Evolutionary conservation across 2,329 filamentous ascomycete species (phyloP), one percentile per base, ranked within the genome.

Genomic region (Botryotinia calthae): DNA sequence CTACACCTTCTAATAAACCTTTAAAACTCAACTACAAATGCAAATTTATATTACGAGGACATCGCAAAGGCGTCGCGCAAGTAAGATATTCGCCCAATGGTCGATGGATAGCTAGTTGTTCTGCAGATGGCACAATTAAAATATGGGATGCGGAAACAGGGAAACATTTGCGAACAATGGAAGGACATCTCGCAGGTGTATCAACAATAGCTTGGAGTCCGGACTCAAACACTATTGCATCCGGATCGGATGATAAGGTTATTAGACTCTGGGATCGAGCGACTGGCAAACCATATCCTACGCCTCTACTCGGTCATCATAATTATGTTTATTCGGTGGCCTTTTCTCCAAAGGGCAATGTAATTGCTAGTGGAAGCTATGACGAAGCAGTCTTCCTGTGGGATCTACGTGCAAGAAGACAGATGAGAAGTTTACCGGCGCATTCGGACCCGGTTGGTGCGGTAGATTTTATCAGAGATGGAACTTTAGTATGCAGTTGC

Each of bases 271-370:
- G 96, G 96, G 93, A 98, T 79, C 84, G 89, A 12, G 86, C 89
- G 28, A 91, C 89, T 34, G 87, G 87, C 0, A 83, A 86, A 12
- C 87, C 87, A 22, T 86, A 86, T 73, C 83, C 82, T 46, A 79
- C 76, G 46, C 87, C 89, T 8, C 85, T 98, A 76, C 86, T 92
- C 37, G 95, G 96, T 3, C 96, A 99, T 79, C 94, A 98, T 82
- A 98, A 97, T 82, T 98, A 98, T 82, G 91, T 99, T 46, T 97
- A 97, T 83, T 94, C 92, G 68, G 86, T 99, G 48, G 94, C 95
- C 9, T 98, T 98, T 82, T 95, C 93, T n/a, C 96, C 96, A 2
- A 98, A 98, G 82, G 96, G 96, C 37, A 99, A 99, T 80, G 97
- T 98, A 80, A 88, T 99, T 48, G 96, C 95, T 25, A 97, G 93